phyloP scores from a whole-genome alignment of 257 asterid species.

The Ophiorrhiza pumila region DNA sequence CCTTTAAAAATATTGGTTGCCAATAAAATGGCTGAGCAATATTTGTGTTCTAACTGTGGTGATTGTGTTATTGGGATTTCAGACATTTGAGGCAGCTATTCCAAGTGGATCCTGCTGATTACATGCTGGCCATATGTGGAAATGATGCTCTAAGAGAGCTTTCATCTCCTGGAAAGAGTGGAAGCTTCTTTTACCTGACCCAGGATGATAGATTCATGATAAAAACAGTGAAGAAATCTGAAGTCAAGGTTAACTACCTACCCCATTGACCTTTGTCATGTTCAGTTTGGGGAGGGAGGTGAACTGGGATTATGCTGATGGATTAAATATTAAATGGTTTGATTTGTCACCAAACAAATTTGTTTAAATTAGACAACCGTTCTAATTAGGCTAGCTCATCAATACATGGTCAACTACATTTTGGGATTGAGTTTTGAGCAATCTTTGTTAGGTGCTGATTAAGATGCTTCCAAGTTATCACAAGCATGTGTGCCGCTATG shows the following conservation, averaged over 20 bases:
- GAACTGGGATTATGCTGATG: constrained; percentile 12
- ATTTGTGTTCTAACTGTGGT: constrained; percentile 1
- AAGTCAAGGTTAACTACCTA: constrained; percentile 85
- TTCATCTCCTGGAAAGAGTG: constrained; percentile 98
- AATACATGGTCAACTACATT: background rate
- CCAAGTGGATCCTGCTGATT: constrained; percentile 96
- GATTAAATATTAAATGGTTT: constrained; percentile 3
- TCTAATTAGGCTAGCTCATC: background rate
- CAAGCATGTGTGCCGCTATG: constrained; percentile 70
- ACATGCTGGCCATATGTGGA: constrained; percentile 94
- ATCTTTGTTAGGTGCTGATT: constrained; percentile 66
- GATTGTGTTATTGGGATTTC: constrained; percentile 24
- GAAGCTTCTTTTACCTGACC: constrained; percentile 89
- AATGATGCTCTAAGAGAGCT: constrained; percentile 92
- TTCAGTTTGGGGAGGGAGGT: constrained; percentile 8
- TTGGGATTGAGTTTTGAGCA: constrained; percentile 20
- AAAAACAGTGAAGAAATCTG: constrained; percentile 95
- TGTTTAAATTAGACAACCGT: background rate
- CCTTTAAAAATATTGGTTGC: background rate
- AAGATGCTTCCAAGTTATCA: constrained; percentile 94
- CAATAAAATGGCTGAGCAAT: background rate
- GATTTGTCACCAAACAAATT: background rate
- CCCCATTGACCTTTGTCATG: constrained; percentile 22
- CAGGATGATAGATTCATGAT: constrained; percentile 98
- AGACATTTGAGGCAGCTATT: constrained; percentile 85